phyloP scores from a whole-genome alignment of 1,284 basidiomycete species.

The Hemileia vastatrix region DNA sequence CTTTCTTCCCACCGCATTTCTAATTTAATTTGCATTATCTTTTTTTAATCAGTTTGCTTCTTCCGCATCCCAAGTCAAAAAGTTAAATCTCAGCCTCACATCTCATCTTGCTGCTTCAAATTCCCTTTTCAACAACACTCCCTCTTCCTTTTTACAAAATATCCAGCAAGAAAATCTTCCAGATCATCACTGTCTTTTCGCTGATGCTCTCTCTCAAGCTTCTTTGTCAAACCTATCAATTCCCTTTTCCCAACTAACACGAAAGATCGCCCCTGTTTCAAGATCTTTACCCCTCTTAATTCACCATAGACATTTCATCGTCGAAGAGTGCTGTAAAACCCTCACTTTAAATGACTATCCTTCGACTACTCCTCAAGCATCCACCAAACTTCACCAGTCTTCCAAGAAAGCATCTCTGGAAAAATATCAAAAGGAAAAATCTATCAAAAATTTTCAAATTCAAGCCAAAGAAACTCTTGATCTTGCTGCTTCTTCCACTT shows the following conservation, averaged over 20 bases:
- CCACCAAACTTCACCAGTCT: no score
- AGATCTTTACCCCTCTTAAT: constrained; percentile 19
- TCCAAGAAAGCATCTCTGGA: constrained; percentile 1
- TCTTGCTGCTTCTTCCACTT: constrained; percentile 9
- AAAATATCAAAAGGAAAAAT: constrained; percentile 13
- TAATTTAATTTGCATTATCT: no score
- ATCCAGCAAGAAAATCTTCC: no score
- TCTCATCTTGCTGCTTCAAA: no score
- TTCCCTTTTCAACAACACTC: no score
- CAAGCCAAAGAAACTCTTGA: constrained; percentile 17
- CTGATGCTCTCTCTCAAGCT: constrained; percentile 15
- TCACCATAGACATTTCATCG: constrained; percentile 13
- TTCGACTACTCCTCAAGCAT: not conserved
- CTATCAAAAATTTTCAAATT: no score
- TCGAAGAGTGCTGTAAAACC: constrained; percentile 20
- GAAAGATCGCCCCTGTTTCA: constrained; percentile 11
- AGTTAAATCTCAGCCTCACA: constrained; percentile 19
- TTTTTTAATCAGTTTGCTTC: constrained; percentile 13
- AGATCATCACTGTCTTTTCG: constrained; percentile 21
- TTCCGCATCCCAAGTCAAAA: constrained; percentile 19
- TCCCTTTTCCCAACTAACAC: constrained; percentile 17
- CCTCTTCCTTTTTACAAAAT: no score
- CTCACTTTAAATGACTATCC: constrained; percentile 1
- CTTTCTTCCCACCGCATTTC: no score
- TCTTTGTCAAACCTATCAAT: constrained; percentile 18